phyloP scores from a whole-genome alignment of 441 rosid genomes.

The Jatropha multifida region DNA sequence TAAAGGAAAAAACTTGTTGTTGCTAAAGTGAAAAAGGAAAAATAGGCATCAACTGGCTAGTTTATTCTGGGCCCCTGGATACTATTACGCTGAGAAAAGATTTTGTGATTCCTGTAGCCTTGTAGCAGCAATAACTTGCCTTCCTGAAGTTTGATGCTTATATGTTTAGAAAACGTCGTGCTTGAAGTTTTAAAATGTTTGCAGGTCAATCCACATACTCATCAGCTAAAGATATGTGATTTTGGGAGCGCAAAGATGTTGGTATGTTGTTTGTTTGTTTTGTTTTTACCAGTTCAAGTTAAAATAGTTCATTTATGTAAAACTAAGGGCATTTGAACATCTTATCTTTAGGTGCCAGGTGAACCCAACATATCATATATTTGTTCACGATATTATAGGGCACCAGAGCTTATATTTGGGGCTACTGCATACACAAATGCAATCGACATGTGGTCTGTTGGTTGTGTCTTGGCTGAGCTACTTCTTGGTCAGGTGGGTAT shows the following conservation, averaged over 20 bases:
- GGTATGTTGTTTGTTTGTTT: conserved; percentile 42
- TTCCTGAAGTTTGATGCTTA: background rate
- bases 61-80: background rate
- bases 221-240: conserved; percentile 83
- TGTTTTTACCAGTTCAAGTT: conserved; percentile 1
- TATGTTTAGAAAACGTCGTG: conserved; percentile 6
- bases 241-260: conserved; percentile 94
- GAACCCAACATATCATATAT: conserved; percentile 88
- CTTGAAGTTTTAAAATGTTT: conserved; percentile 21
- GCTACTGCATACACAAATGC: conserved; percentile 81
- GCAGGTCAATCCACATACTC: conserved; percentile 82
- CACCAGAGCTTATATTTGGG: conserved; percentile 93
- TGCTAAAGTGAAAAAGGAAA: background rate
- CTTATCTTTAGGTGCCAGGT: conserved; percentile 61
- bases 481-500: conserved; percentile 77
- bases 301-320: background rate
- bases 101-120: background rate
- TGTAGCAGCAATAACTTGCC: background rate
- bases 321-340: conserved; percentile 24
- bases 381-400: conserved; percentile 85
- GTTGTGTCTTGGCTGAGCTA: conserved; percentile 84
- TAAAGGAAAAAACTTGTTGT: background rate
- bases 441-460: conserved; percentile 86
- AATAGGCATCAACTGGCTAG: background rate
- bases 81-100: background rate